Evolutionary conservation across 768 basidiomycete species (phyloP).

Genomic region (Brasilioporus rufonigricans): DNA sequence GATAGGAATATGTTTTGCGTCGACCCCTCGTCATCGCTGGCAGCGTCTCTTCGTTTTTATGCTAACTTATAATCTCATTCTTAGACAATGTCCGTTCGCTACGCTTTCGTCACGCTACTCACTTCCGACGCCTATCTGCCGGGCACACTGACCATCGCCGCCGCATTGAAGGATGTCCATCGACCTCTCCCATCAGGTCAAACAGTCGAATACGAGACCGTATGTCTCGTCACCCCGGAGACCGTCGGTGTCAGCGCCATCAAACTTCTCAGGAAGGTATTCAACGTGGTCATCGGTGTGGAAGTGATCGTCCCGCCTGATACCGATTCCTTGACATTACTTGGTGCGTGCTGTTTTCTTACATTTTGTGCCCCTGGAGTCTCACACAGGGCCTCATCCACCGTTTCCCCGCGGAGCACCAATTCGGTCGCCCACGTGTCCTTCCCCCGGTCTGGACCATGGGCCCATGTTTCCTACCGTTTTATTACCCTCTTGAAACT

Average conservation of each 20-base stretch:
- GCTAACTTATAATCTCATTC: slow-evolving; percentile 19
- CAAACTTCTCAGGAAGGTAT: slow-evolving; percentile 75
- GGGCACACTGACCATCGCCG: slow-evolving; percentile 84
- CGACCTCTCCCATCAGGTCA: slow-evolving; percentile 38
- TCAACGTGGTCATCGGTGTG: slow-evolving; percentile 86
- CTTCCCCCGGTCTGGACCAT: slow-evolving; percentile 5
- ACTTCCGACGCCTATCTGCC: slow-evolving; percentile 92
- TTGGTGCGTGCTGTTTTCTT: slow-evolving; percentile 55
- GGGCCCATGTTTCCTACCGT: slow-evolving; percentile 20
- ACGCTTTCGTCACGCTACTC: slow-evolving; percentile 89
- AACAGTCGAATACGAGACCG: slow-evolving; percentile 58
- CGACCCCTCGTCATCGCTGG: neutral
- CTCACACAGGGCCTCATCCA: neutral
- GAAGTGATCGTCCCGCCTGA: slow-evolving; percentile 79
- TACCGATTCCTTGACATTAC: slow-evolving; percentile 63
- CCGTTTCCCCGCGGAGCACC: slow-evolving; percentile 6
- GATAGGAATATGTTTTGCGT: neutral
- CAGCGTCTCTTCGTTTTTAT: neutral
- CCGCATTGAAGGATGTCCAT: slow-evolving; percentile 82
- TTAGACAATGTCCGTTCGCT: slow-evolving; percentile 55
- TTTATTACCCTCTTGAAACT: slow-evolving; percentile 9
- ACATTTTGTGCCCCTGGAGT: slow-evolving; percentile 4
- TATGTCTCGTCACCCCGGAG: slow-evolving; percentile 94
- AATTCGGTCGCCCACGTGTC: slow-evolving; percentile 11
- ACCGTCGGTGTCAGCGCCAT: slow-evolving; percentile 82